Percentiles rank a stretch among this genome's conserved stretches.
phyloP scores from a whole-genome alignment of 2,329 filamentous ascomycete species.

The Biscogniauxia mediterranea region DNA sequence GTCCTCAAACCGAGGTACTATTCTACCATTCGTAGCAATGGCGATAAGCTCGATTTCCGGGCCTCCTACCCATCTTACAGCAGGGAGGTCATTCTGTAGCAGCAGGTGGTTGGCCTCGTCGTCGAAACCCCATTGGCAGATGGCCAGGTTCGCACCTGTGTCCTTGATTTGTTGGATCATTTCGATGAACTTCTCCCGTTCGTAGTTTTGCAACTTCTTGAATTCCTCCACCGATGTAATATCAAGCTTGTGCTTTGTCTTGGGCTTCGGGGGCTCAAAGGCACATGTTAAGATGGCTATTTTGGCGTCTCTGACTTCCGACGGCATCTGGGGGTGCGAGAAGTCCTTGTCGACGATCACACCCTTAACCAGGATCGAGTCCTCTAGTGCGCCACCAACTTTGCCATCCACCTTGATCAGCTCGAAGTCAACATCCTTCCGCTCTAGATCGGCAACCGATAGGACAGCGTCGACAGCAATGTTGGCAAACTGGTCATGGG shows the following conservation, averaged over 20 bases:
- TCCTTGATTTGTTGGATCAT: conserved; percentile 99
- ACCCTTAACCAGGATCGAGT: conserved; percentile 92
- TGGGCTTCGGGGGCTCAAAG: conserved; percentile 98
- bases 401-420: conserved; percentile 99
- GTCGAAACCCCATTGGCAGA: conserved; percentile 99
- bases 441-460: conserved; percentile 91
- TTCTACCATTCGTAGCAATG: conserved; percentile 96
- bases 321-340: conserved; percentile 98
- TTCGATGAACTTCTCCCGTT: conserved; percentile 93
- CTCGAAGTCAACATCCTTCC: conserved; percentile 98
- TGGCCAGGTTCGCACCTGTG: conserved; percentile 93
- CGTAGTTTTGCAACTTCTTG: conserved; percentile 95
- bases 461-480: conserved; percentile 97
- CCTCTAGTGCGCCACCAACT: conserved; percentile 89
- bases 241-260: conserved; percentile 99
- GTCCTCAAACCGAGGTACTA: conserved; percentile 96
- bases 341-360: conserved; percentile 99
- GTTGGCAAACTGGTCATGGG: conserved; percentile 95
- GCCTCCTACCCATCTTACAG: conserved; percentile 95
- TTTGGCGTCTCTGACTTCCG: conserved; percentile 91
- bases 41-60: conserved; percentile 98
- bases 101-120: conserved; percentile 98
- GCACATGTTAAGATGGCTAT: conserved; percentile 96
- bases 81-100: conserved; percentile 92
- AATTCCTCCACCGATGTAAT: conserved; percentile 97